A percentile compares a stretch with the other conserved stretches of the same genome.
phyloP scores from a whole-genome alignment of 345 rosid species.

The Toxicodendron radicans region DNA sequence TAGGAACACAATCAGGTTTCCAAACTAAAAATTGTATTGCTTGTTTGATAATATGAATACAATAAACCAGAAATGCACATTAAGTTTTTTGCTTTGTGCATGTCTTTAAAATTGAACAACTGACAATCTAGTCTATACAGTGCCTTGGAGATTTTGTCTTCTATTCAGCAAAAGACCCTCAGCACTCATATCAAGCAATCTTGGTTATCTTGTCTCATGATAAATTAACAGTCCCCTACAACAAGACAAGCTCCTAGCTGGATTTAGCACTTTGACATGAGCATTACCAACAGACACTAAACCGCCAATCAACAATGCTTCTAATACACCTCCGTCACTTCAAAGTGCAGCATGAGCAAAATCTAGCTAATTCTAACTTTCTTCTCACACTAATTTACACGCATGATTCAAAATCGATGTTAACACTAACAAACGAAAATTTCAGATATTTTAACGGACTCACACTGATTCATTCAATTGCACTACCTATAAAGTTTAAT shows the following conservation, averaged over 20 bases:
- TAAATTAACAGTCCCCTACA: background rate
- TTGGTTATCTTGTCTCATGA: background rate
- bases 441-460: background rate
- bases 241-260: background rate
- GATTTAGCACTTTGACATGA: background rate
- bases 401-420: background rate
- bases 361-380: background rate
- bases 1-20: background rate
- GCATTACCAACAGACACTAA: background rate
- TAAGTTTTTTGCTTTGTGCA: background rate
- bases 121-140: background rate
- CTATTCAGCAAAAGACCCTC: background rate
- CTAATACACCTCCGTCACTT: background rate
- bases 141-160: background rate
- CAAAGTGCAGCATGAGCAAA: background rate
- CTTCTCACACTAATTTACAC: background rate
- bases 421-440: background rate
- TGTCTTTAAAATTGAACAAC: background rate
- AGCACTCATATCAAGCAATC: background rate
- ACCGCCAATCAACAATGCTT: background rate
- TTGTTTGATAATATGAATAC: background rate
- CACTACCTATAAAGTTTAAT: background rate
- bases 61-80: background rate
- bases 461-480: slow-evolving; percentile 6
- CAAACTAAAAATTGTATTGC: background rate